A percentile compares a stretch with the other conserved stretches of the same genome.
Conservation (phyloP, 106 monocot species). For the Platanthera guangdongensis region DNA sequence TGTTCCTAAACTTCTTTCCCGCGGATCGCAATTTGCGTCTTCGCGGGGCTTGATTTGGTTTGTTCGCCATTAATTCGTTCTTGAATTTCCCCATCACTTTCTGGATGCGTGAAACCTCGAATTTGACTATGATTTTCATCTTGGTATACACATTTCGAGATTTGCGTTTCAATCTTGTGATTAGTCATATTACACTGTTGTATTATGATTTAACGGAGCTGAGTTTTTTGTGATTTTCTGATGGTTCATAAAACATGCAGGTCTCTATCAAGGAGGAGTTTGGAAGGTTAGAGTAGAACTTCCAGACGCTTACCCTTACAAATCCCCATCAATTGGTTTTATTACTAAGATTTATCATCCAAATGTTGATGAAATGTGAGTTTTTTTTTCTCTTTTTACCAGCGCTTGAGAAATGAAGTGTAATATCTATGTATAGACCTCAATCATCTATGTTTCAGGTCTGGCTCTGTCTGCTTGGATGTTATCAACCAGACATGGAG, state of each 20-base stretch:
- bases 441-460: conserved; percentile 25
- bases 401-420: not conserved
- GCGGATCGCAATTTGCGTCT: not conserved
- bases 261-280: conserved; percentile 34
- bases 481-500: conserved; percentile 91
- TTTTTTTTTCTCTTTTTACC: not conserved
- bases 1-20: not conserved
- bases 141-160: not conserved
- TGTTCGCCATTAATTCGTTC: not conserved
- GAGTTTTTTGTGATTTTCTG: not conserved
- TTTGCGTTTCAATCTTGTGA: not conserved
- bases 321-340: conserved; percentile 34
- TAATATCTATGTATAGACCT: not conserved
- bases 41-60: not conserved
- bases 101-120: not conserved
- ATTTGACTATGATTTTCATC: not conserved
- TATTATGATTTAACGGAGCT: not conserved
- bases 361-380: conserved; percentile 41
- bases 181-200: not conserved
- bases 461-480: conserved; percentile 87
- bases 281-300: conserved; percentile 38
- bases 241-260: conserved; percentile 7
- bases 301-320: conserved; percentile 37
- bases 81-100: not conserved
- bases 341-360: conserved; percentile 36